These are phyloP conservation scores for Diaporthe caulivora DNA, from an alignment of 2,329 filamentous ascomycete species.

Conservation along the genomic window DNA sequence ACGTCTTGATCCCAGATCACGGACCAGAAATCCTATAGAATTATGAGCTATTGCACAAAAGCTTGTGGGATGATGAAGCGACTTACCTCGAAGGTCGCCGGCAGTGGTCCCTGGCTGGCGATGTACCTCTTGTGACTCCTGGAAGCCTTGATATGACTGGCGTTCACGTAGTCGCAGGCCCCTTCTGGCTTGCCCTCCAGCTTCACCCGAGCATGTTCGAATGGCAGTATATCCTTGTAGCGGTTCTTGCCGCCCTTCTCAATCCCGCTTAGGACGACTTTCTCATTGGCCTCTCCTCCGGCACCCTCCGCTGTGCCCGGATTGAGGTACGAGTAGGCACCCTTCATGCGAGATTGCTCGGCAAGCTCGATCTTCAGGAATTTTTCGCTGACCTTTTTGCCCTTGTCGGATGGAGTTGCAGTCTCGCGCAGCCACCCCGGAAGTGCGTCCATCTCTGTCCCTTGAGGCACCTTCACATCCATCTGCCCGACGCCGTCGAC, in stretches of 20 bases:
- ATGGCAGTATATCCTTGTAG: slow-evolving; percentile 98
- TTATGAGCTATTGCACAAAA: slow-evolving; percentile 42
- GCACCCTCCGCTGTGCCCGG: slow-evolving; percentile 51
- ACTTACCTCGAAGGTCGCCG: slow-evolving; percentile 88
- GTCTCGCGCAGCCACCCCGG: slow-evolving; percentile 84
- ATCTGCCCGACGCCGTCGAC: slow-evolving; percentile 92
- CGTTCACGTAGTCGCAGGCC: slow-evolving; percentile 94
- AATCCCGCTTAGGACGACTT: slow-evolving; percentile 86
- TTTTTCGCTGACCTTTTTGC: slow-evolving; percentile 83
- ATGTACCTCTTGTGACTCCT: slow-evolving; percentile 94
- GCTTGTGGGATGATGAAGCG: neutral
- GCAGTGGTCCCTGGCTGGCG: slow-evolving; percentile 92
- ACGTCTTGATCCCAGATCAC: slow-evolving; percentile 98
- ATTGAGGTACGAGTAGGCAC: slow-evolving; percentile 71
- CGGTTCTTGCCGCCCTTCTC: slow-evolving; percentile 96
- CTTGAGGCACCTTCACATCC: slow-evolving; percentile 63
- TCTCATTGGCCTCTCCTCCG: slow-evolving; percentile 41
- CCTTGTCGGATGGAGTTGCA: slow-evolving; percentile 75
- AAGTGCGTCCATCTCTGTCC: slow-evolving; percentile 63
- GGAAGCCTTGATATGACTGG: slow-evolving; percentile 84
- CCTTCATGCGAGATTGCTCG: slow-evolving; percentile 93
- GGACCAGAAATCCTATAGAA: slow-evolving; percentile 92
- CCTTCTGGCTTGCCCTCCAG: slow-evolving; percentile 76
- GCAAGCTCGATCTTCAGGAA: slow-evolving; percentile 87
- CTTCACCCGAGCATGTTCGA: slow-evolving; percentile 91